These are phyloP conservation scores for Mycena sp. DNA, from an alignment of 1,284 basidiomycete genomes.

Conservation along the genomic window DNA sequence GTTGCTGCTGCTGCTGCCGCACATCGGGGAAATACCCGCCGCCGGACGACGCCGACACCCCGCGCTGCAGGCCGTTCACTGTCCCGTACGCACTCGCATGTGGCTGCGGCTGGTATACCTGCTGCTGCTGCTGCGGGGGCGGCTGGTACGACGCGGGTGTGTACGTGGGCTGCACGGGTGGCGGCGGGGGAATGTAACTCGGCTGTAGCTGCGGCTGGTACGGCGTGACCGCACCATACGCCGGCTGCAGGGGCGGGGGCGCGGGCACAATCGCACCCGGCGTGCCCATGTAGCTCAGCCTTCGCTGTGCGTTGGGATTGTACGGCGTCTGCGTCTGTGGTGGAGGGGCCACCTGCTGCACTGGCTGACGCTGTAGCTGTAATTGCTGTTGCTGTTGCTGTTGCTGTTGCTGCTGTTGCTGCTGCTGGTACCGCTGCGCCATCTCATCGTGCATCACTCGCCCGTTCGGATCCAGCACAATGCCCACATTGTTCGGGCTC, in stretches of 20 bases:
- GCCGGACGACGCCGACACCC: conserved; percentile 63
- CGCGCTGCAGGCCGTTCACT: conserved; percentile 28
- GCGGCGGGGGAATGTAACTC: conserved; percentile 24
- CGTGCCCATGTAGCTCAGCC: conserved; percentile 30
- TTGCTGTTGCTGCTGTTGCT: conserved; percentile 33
- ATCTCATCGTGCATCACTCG: conserved; percentile 84
- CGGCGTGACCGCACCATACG: conserved; percentile 19
- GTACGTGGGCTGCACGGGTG: conserved; percentile 28
- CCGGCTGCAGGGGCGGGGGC: conserved; percentile 38
- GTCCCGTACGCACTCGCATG: conserved; percentile 7
- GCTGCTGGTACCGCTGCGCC: conserved; percentile 62
- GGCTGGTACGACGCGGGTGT: conserved; percentile 31
- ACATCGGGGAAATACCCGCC: conserved; percentile 52
- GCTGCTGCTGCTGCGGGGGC: conserved; percentile 30
- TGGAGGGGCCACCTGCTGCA: conserved; percentile 39
- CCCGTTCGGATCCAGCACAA: conserved; percentile 80
- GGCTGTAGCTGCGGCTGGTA: conserved; percentile 30
- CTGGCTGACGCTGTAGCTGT: conserved; percentile 35
- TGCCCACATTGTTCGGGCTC: conserved; percentile 69
- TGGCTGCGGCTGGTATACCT: conserved; percentile 25
- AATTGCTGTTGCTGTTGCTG: conserved; percentile 29
- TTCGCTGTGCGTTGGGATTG: conserved; percentile 9
- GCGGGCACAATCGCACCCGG: conserved; percentile 21
- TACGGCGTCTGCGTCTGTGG: background rate
- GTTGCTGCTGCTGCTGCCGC: conserved; percentile 35